Evolutionary conservation across 495 filamentous ascomycete species (phyloP), one percentile per base, ranked within the genome.

Genomic region (Hypoxylon rickii): DNA sequence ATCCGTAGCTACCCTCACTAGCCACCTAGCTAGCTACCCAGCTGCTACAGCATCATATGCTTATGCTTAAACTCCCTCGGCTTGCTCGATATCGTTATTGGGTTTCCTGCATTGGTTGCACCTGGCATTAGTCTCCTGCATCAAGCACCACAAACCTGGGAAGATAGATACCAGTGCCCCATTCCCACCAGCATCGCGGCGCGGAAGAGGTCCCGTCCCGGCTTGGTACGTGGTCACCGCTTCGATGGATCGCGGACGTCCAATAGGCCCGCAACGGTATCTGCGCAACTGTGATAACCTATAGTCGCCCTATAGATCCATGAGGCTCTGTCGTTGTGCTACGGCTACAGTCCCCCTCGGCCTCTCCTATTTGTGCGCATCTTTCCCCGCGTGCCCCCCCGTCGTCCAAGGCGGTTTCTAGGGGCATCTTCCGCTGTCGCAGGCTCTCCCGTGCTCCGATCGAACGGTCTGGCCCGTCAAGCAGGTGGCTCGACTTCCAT

Each of bases 221-320:
- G 39, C 11, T 11, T 41, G 39, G 3, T 20, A 20, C 16, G 37
- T 18, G 19, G 26, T 58, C 54, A 58, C 41, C 54, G 54, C 54
- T 51, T 51, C 32, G 15, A 17, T 21, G 17, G 32, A 15, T 21
- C 37, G 38, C 11, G 29, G 20, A 2, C 40, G 32, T 7, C 12
- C 8, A 20, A 29, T 10, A 11, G 33, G 17, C 20, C 33, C 45
- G 29, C 26, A 41, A 32, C 45, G 16, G n/a, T n/a, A n/a, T 29
- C 18, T 7, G 7, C 21, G 31, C 22, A 16, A n/a, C n/a, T n/a
- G n/a, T n/a, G n/a, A n/a, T n/a, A n/a, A n/a, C n/a, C n/a, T n/a
- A n/a, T n/a, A n/a, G n/a, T n/a, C n/a, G n/a, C n/a, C n/a, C n/a
- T 38, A 17, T 38, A 17, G 8, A 16, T 7, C 15, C 3, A 44